Evolutionary conservation across 192 early-diverging fungal species (phyloP), one percentile per base, ranked within the genome.

Genomic region (Backusella tarrabulga): DNA sequence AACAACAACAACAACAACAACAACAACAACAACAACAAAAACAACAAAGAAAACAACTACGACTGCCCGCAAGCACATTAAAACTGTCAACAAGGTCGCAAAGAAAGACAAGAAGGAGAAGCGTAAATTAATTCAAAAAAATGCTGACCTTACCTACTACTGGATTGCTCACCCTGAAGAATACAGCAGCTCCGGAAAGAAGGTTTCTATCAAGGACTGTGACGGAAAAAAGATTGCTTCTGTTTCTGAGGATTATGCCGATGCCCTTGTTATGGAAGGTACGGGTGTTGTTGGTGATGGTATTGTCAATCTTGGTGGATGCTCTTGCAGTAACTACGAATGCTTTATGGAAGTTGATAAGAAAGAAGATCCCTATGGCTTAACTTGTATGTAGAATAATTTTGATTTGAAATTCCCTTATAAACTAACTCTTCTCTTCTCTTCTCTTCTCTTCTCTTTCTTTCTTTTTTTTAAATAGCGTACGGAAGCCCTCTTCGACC

Each of bases 191-290:
- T 42, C 46, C 0, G 77, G 77, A 6, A 76, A 74, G 34, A 69
- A 42, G 34, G 75, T 79, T 19, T 35, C 70, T 12, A 42, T 83
- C 66, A 79, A 77, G 67, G 79, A 78, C 29, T 83, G 81, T 40
- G 50, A 75, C 66, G 81, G 81, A 35, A 76, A 79, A 14, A 41
- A 56, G 34, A 76, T 83, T 41, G 81, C 74, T 23, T 67, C 67
- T 23, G 77, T 83, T 36, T 34, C 67, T 42, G 63, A 76, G 23
- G 46, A 75, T 1, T 83, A 79, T 66, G 81, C 78, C 41, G 77
- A 83, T 66, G 75, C 73, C 34, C 68, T 83, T 17, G 77, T 77
- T 50, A 79, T 83, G 81, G 81, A 83, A 74, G 81, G 81, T 15
- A 79, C 81, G 32, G 81, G 81, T 36, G 54, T 79, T 29, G 60